Evolutionary conservation across 306 rosid genomes (phyloP), one percentile per base, ranked within the genome.

Genomic region (Cicer chorassanicum): DNA sequence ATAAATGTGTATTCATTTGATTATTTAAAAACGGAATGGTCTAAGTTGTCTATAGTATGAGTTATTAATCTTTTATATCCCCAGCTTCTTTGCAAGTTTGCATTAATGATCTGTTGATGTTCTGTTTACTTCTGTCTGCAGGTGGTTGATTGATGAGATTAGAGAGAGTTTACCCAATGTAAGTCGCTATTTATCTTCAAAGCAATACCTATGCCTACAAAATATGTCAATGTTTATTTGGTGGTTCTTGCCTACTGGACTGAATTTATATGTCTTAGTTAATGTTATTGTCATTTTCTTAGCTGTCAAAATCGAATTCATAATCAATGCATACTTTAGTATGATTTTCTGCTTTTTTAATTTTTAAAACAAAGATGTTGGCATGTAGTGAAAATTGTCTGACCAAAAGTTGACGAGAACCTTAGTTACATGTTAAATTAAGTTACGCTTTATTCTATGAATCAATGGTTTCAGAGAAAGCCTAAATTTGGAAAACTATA

Each of bases 131-230:
- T 80, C 81, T 54, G 70, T 75, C 61, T 74, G 72, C 84, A 94
- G 98, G 84, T 94, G 98, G 98, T 78, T 94, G 90, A 57, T 94
- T 85, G 98, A 90, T 68, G 98, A 94, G 84, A 87, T 94, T 14
- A 75, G 70, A 56, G 98, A 94, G 78, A 94, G 95, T 86, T 84
- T 94, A 80, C 95, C 96, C 43, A 86, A 91, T 93, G 97, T 73
- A 86, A 86, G 91, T 70, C 80, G 50, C 63, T 59, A 57, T 64
- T 65, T 74, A 68, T 65, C 81, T 78, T 70, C 46, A 54, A 74
- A 84, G 72, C 65, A 48, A 77, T 81, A 66, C 34, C 15, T 45
- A 54, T 73, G 16, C 56, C 73, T 65, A 62, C 36, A 57, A 75
- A 19, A 9, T 64, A 74, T 84, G 36, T 44, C 48, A 46, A 36